Base-by-base conservation (phyloP, 1,139 yeast species). In the Petasospora rhodanensis region DNA sequence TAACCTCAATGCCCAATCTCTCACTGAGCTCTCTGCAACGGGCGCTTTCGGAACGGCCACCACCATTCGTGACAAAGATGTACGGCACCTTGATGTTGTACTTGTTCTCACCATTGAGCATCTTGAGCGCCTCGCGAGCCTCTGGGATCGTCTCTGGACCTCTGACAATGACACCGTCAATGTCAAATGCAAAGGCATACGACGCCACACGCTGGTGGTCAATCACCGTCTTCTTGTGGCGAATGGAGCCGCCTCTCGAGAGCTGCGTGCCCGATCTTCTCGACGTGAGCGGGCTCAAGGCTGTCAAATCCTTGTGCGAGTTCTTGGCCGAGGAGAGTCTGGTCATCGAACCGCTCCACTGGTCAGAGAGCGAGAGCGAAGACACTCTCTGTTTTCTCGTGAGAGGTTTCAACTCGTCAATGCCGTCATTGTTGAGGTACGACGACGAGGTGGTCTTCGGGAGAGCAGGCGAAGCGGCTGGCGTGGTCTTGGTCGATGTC, bases 11-110 rank as follows among this genome's bases (percentile, higher is more conserved):
- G n/a, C 68, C 68, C 45, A 83, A 68, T 41, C 86, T 62, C 32
- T 70, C 64, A 22, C 79, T 66, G 51, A 84, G 66, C 49, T 82
- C 89, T 34, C 68, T 68, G 26, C 91, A 80, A 51, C 95, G 66
- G 14, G 71, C 78, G 42, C 67, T 60, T 54, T 84, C 95, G 7
- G 86, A 83, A 53, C 81, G 76, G 34, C 95, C 95, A 47, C 94
- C 94, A 46, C 95, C 95, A 55, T 84, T 84, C 35, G 95, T 84
- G 46, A 84, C 91, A 58, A 80, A 82, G 41, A 84, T 81, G 50
- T 80, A 81, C 4, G 95, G 94, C n/a, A 83, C 87, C 47, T 73
- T 76, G 49, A 83, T 79, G 55, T 81, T 75, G 64, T 83, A 82
- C 53, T 79, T 73, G 64, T 83, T 83, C 28, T 77, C 76, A 38